Evolutionary conservation across 2,329 filamentous ascomycete genomes (phyloP), one percentile per base, ranked within the genome.

Genomic region (Colletotrichum viniferum): DNA sequence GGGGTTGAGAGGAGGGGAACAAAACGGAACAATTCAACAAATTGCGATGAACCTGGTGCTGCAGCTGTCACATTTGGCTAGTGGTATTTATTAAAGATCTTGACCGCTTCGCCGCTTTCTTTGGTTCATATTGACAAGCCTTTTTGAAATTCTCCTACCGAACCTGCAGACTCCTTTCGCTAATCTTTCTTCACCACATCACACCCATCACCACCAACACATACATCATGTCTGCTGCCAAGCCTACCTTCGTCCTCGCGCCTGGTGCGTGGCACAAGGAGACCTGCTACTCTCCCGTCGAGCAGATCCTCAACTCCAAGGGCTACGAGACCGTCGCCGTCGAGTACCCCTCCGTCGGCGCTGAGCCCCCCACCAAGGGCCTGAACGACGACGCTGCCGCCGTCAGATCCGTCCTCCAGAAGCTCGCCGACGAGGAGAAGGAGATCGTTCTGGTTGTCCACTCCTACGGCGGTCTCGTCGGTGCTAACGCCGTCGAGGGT

Each of bases 381-480:
- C 76, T 82, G 3, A 65, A 32, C 1, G 80, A 82, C 7, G 86
- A 88, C 71, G 80, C 82, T 7, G 73, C 78, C 1, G 80, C 80
- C 3, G 79, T 86, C 18, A 80, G 82, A 18, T 18, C 56, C 0
- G 73, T 76, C 0, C 34, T 86, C 36, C 58, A 78, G n/a, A 67
- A 69, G 4, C 80, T 87, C 13, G 77, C 80, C 10, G 81, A 83
- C 24, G 71, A 79, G 7, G 83, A 83, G 16, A 85, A 85, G 63
- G 81, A 87, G 28, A 82, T 88, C 7, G 77, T 88, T 0, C 82
- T 88, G 3, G 77, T 85, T 5, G 81, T 83, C 6, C 86, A 89
- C 76, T 87, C 84, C 2, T 88, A 87, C 78, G 83, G 84, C 7
- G 87, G 86, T 14, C 79, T 86, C 1, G 80, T 86, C 2, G 83